Base-by-base conservation (phyloP, 73 alveolate genomes). In the Paramecium caudatum region DNA sequence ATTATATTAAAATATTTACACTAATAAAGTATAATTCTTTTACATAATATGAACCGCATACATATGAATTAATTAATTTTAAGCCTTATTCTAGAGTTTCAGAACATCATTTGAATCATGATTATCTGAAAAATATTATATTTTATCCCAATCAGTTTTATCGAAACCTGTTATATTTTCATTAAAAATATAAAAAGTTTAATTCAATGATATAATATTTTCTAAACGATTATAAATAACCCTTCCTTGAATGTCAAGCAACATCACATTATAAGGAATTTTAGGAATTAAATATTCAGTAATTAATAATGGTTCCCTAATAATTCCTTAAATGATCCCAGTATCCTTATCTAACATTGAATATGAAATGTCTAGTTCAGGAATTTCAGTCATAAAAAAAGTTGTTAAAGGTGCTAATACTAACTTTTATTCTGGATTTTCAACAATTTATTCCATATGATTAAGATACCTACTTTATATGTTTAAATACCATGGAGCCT, bases 141-240 rank as follows among this genome's bases (percentile, higher is more conserved):
- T 55, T 4, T 23, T 43, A 10, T 55, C 3, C 80, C 80, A 55
- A 55, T 55, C 80, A 55, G 46, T 55, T 23, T 23, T 55, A 55
- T 55, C 30, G 30, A 55, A 55, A 5, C 80, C 80, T 27, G 80
- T 55, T 1, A 55, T 21, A 55, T 55, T 55, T 55, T 55, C 36
- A 1, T 55, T 43, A 23, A 27, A 55, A 2, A 55, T 55, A 10
- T 55, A 55, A 55, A 55, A 55, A 21, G 23, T 27, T 27, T 55
- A 37, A 3, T 37, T 55, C 43, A 27, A 27, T 1, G 23, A 27
- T 55, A 37, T 16, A 3, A 55, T 16, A 10, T 55, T 27, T 55
- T 55, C 80, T 2, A 55, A 27, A 25, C 30, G 23, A 55, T 27
- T 27, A 23, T 55, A 55, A 23, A 55, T 21, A 3, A 55, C 80